Evolutionary conservation across 345 rosid genomes (phyloP).

Genomic region (Firmiana major): DNA sequence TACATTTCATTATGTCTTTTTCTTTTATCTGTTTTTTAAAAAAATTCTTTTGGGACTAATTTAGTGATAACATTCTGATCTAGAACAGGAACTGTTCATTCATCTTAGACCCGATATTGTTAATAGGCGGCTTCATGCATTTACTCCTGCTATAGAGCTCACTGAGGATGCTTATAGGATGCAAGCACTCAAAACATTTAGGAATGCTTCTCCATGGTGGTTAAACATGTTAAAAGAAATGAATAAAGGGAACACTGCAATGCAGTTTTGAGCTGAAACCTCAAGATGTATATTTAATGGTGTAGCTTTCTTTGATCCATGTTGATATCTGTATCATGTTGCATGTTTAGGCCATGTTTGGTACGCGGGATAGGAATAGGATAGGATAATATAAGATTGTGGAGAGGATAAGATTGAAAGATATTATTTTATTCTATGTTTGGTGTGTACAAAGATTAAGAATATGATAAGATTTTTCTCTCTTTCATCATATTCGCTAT

Average conservation of each 20-base stretch:
- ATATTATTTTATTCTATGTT: no score
- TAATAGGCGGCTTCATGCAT: background rate
- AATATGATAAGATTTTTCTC: no score
- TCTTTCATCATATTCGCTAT: no score
- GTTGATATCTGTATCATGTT: no score
- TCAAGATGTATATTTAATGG: background rate
- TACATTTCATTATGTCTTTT: background rate
- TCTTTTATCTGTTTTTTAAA: background rate
- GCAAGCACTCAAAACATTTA: background rate
- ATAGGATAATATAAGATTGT: no score
- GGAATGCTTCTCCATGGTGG: background rate
- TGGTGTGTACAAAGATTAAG: no score
- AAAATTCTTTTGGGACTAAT: background rate
- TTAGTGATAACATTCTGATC: background rate
- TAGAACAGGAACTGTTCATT: background rate
- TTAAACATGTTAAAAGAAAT: background rate
- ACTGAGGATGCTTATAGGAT: background rate
- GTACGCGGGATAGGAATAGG: no score
- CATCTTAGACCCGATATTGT: background rate
- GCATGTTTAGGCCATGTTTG: no score
- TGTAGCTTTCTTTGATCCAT: background rate
- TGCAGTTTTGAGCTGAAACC: background rate
- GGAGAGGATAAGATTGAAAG: no score
- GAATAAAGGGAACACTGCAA: background rate
- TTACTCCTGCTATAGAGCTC: background rate